Conservation (phyloP, 2,329 filamentous ascomycete genomes). For the Aspergillus brunneoviolaceus region DNA sequence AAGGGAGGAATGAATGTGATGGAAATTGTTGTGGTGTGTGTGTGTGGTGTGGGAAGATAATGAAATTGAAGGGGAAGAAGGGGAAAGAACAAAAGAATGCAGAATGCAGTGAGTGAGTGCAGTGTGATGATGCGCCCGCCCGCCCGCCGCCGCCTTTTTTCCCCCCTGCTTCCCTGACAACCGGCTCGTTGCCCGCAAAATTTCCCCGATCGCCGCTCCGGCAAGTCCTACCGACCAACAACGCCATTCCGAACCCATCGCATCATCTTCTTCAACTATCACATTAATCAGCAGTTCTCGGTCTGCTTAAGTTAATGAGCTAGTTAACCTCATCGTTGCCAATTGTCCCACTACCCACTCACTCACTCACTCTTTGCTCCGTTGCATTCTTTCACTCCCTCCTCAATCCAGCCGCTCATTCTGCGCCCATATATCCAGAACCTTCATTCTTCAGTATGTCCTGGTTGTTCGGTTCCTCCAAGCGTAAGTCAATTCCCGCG, state of each 20-base stretch:
- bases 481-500: conserved; percentile 24
- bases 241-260: conserved; percentile 13
- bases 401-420: background rate
- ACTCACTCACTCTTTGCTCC: background rate
- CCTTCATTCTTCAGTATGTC: conserved; percentile 27
- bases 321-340: conserved; percentile 1
- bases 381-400: background rate
- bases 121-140: background rate
- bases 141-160: background rate
- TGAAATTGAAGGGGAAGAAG: background rate
- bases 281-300: conserved; percentile 22
- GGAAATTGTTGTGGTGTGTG: background rate
- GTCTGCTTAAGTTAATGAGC: background rate
- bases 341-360: background rate
- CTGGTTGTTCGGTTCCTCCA: conserved; percentile 39
- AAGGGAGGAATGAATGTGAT: background rate
- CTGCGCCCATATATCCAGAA: background rate
- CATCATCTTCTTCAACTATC: background rate
- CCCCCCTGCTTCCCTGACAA: conserved; percentile 4
- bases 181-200: conserved; percentile 5
- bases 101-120: background rate
- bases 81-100: conserved; percentile 2
- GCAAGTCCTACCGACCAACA: conserved; percentile 19
- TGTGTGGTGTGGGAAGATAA: conserved; percentile 13
- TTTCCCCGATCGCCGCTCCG: conserved; percentile 20